Percentiles rank a stretch among this genome's conserved stretches.
Conservation (phyloP, 305 asterid genomes). For the Plantago coronopus region DNA sequence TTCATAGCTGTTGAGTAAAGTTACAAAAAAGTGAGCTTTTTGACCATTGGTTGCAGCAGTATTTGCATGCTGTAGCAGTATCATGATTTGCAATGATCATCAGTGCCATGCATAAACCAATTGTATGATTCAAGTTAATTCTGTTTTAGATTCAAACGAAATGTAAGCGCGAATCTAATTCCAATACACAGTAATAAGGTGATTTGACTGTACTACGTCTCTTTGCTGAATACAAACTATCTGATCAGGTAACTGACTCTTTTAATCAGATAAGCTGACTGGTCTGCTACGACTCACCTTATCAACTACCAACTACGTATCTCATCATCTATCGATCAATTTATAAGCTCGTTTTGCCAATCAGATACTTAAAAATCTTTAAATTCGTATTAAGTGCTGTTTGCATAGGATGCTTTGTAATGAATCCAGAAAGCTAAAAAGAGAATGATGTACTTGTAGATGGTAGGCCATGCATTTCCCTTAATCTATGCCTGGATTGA, state of each 20-base stretch:
- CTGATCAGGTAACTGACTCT: too few species aligned
- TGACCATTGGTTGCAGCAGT: constrained; percentile 30
- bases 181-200: too few species aligned
- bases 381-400: not conserved
- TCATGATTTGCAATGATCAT: constrained; percentile 30
- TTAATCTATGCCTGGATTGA: constrained; percentile 19
- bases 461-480: constrained; percentile 13
- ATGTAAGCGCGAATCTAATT: not conserved
- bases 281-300: too few species aligned
- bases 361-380: not conserved
- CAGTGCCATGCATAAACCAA: constrained; percentile 8
- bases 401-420: constrained; percentile 57
- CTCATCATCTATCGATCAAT: not conserved
- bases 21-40: constrained; percentile 28
- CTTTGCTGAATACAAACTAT: too few species aligned
- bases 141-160: not conserved
- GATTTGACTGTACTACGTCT: too few species aligned
- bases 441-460: constrained; percentile 35
- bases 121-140: not conserved
- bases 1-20: constrained; percentile 43
- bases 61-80: constrained; percentile 39
- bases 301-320: too few species aligned
- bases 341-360: constrained; percentile 15
- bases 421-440: constrained; percentile 28
- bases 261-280: too few species aligned